These are phyloP conservation scores for Eucalyptus melliodora DNA, from an alignment of 345 rosid genomes.

Conservation along the genomic window DNA sequence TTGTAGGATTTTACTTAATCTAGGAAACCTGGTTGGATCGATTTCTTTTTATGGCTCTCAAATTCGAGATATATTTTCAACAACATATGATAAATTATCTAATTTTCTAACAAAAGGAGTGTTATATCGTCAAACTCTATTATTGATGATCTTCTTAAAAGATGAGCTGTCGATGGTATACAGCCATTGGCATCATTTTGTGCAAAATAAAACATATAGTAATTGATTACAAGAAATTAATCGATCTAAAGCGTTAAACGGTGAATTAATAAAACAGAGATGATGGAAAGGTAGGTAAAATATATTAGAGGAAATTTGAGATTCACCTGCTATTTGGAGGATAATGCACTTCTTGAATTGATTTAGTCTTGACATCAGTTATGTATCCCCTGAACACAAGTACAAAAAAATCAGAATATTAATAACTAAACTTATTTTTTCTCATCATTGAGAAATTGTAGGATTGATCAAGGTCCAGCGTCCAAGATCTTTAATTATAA, in stretches of 20 bases:
- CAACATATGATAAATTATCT: background rate
- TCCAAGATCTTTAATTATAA: no score
- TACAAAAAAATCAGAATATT: background rate
- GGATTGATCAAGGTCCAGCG: background rate
- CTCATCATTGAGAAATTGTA: background rate
- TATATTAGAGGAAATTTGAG: background rate
- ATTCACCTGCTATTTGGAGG: background rate
- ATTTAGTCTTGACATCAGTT: background rate
- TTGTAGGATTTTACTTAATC: background rate
- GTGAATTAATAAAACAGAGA: background rate
- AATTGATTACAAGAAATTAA: background rate
- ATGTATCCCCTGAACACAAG: background rate
- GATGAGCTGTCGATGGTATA: background rate
- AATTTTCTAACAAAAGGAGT: background rate
- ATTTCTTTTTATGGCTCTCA: background rate
- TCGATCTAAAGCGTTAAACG: background rate
- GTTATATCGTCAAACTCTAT: background rate
- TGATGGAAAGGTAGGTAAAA: background rate
- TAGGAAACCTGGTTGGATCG: background rate
- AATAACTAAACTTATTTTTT: background rate
- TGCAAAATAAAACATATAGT: background rate
- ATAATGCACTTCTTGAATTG: background rate
- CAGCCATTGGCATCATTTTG: background rate
- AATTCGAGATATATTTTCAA: background rate
- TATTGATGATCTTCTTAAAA: background rate